Evolutionary conservation across 106 monocot species (phyloP), one percentile per base, ranked within the genome.

Genomic region (Acorus calamus): DNA sequence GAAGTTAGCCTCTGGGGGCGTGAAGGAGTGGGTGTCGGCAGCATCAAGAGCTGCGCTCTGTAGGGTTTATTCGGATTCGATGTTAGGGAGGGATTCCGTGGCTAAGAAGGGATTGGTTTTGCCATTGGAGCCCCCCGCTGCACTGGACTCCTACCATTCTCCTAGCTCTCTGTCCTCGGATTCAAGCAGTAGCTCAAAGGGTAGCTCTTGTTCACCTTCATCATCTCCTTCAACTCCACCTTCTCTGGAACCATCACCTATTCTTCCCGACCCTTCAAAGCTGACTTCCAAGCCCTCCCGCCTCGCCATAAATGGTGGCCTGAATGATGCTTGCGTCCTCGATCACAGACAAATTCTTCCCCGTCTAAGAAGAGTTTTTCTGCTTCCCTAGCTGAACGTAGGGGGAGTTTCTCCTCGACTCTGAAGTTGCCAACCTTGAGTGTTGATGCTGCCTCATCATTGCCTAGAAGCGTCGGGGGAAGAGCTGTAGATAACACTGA

Each of bases 341-440:
- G 63, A 44, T 7, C 60, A 10, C 43, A 70, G 14, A 42, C 57
- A 66, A 66, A 14, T 53, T 53, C 7, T 64, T 86, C 75, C 45
- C 78, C 81, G 44, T 72, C 73, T 6, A 93, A 81, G 71, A 72
- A 46, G 3, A 28, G 28, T 28, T 68, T 66, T 51, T 49, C 59
- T 59, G 59, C 60, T 8, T 94, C 86, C 11, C 84, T 94, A 79
- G 86, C 94, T 61, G 89, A 94, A 62, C 84, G 94, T 65, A 77
- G 94, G 74, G 83, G 81, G 58, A 76, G 77, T 14, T 86, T 94
- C 70, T 84, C 79, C 7, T 65, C 69, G n/a, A 12, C 49, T 62
- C 44, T 94, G 51, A 82, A 84, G 64, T 71, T 94, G 77, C 70
- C 83, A 52, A 42, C 72, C 28, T 41, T 84, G 41, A 62, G 62